Base-by-base conservation (phyloP, 345 rosid species). In the Salix arbutifolia region DNA sequence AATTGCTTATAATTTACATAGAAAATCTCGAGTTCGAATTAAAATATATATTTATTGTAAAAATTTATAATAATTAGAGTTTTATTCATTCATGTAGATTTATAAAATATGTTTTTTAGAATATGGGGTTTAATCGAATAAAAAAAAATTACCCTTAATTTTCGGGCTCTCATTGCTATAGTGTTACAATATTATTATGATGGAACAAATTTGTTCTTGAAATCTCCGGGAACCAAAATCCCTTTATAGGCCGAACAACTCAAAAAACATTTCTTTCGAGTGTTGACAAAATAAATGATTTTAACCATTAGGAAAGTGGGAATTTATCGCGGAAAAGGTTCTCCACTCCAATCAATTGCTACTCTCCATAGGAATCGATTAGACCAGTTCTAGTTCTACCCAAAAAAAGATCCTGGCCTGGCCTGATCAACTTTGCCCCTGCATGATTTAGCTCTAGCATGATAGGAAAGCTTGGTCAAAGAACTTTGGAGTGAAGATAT, bases 401-500 rank as follows among this genome's bases (percentile, higher is more conserved):
- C 42, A 10, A 44, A 5, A n/a, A 44, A 8, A 35, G 37, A 11
- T 28, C 73, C 69, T 28, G 33, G n/a, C 73, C 69, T 28, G 33
- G n/a, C 62, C 26, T 56, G 13, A 40, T 40, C 65, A 38, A 26
- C 52, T 26, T 35, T 64, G 53, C 10, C 31, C 42, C 23, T 3
- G 26, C 50, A 52, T 44, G 30, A 66, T 65, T 65, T 56, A 69
- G 9, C 28, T n/a, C 14, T 60, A 12, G 69, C 72, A 61, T 73
- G 80, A 79, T 67, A 64, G 30, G 76, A 83, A 25, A 79, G 30
- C 74, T 23, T 38, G 79, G 79, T 77, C 81, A 79, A 83, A 18
- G 31, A 38, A 67, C 17, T 21, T 67, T 42, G 40, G 69, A 73
- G 38, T 76, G 64, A 2, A 68, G 6, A 65, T 30, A 40, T 0